These are phyloP conservation scores for Rosa chinensis DNA, from an alignment of 306 rosid species.

Conservation along the genomic window DNA sequence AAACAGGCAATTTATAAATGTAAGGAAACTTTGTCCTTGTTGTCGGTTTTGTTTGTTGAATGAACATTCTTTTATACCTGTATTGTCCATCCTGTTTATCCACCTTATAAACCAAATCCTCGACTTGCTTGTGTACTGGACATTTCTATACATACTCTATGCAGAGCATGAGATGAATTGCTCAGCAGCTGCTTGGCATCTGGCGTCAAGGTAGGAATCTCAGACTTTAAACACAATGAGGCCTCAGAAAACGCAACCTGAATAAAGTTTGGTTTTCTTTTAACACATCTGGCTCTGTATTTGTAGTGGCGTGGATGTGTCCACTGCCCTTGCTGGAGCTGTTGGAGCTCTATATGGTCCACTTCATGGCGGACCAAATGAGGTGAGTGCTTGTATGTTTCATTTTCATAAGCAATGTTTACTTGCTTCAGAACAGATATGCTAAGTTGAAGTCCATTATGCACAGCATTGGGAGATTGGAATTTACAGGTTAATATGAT, in stretches of 20 bases:
- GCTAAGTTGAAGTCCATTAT: not conserved
- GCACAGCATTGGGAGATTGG: not conserved
- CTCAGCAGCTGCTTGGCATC: slow-evolving; percentile 82
- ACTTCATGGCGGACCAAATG: slow-evolving; percentile 92
- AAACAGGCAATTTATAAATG: slow-evolving; percentile 12
- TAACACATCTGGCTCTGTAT: slow-evolving; percentile 19
- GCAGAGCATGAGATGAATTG: slow-evolving; percentile 98
- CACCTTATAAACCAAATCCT: slow-evolving; percentile 73
- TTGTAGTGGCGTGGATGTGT: slow-evolving; percentile 85
- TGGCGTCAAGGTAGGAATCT: slow-evolving; percentile 70
- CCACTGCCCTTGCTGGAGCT: slow-evolving; percentile 83
- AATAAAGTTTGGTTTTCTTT: not conserved
- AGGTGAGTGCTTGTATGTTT: slow-evolving; percentile 39
- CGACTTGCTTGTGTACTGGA: slow-evolving; percentile 81
- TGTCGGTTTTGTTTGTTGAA: not conserved
- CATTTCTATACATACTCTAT: slow-evolving; percentile 71
- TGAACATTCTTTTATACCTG: not conserved
- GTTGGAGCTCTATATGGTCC: slow-evolving; percentile 92
- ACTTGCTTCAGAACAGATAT: not conserved
- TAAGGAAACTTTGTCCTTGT: not conserved
- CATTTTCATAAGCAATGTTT: not conserved
- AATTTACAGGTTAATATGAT: not conserved
- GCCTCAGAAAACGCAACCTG: not conserved
- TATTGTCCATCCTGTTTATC: no score
- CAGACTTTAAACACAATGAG: slow-evolving; percentile 15